These are phyloP conservation scores for Pseudonitzschia pungens DNA, from an alignment of 108 stramenopile species.

Conservation along the genomic window DNA sequence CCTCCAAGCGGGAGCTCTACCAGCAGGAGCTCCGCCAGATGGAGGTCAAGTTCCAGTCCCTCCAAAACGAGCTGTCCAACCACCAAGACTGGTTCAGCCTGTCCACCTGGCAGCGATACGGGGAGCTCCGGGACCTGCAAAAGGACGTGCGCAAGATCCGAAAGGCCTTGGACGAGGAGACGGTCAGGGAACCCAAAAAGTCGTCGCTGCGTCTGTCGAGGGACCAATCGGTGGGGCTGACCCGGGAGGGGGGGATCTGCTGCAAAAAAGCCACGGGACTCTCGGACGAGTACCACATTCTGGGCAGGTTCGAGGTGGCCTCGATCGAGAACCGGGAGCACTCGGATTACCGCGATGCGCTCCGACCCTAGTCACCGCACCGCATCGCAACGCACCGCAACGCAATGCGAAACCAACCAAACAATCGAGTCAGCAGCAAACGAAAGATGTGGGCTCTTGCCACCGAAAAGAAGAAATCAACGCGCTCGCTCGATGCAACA, in stretches of 20 bases:
- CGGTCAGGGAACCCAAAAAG: slow-evolving; percentile 61
- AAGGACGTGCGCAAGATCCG: slow-evolving; percentile 38
- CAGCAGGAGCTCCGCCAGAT: slow-evolving; percentile 43
- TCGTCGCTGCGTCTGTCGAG: slow-evolving; percentile 51
- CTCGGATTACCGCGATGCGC: slow-evolving; percentile 24
- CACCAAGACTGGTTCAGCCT: slow-evolving; percentile 28
- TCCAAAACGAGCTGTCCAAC: slow-evolving; percentile 17
- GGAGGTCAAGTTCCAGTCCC: slow-evolving; percentile 28
- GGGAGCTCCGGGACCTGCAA: slow-evolving; percentile 38
- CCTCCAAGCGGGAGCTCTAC: slow-evolving; percentile 39
- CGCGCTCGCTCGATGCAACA: no score
- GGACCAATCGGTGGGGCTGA: slow-evolving; percentile 64
- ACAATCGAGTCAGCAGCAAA: no score
- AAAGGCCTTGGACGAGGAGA: slow-evolving; percentile 48
- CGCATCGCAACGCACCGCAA: no score
- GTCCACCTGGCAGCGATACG: slow-evolving; percentile 33
- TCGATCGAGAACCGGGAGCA: slow-evolving; percentile 50
- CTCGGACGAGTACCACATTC: slow-evolving; percentile 71
- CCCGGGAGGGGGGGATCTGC: slow-evolving; percentile 77
- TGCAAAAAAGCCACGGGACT: slow-evolving; percentile 67
- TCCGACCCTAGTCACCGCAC: not conserved
- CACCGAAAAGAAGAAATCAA: no score
- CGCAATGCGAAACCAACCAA: no score
- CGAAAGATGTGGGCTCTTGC: no score
- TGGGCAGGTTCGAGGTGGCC: slow-evolving; percentile 71